Base-by-base conservation (phyloP, 2,329 filamentous ascomycete species). In the Penicillium sp. region DNA sequence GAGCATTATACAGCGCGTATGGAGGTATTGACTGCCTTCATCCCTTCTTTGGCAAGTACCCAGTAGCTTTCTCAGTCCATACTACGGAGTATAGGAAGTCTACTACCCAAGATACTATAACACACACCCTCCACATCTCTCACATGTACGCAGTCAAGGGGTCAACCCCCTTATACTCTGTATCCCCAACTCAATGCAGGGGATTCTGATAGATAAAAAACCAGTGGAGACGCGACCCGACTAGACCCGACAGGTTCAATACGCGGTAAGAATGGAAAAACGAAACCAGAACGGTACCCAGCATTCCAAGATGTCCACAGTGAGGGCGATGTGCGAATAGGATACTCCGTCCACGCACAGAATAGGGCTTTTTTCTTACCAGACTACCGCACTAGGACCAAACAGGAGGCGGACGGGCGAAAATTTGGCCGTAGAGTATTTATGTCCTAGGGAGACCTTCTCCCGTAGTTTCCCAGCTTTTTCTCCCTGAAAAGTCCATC, bases 391-490 rank as follows among this genome's bases (percentile, higher is more conserved):
- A 70, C 69, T 66, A 69, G 63, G 55, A 63, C 63, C 59, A 59
- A 68, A 63, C 57, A 60, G 67, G 63, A 65, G 62, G 61, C 64
- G 66, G 67, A 67, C 68, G 65, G 62, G 68, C 66, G 67, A 72
- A 72, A 72, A 70, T 71, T 71, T 67, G 66, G 67, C 69, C 66
- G 69, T 60, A 64, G 60, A 71, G 69, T 71, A 71, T 71, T 71
- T 71, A 71, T 70, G 65, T 66, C 60, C 65, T 62, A 59, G 61
- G 58, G 55, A 61, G 64, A 49, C 60, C 63, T 54, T 65, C 64
- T 66, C 66, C 64, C 62, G 58, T 67, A 63, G 61, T 67, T 70
- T 65, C 64, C 67, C 68, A 70, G 67, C 65, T 70, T 71, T 71
- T 70, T 69, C 63, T 65, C 63, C 63, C 56, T 65, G 61, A 67